Conservation (phyloP, 768 basidiomycete species). For the Russula virescens region DNA sequence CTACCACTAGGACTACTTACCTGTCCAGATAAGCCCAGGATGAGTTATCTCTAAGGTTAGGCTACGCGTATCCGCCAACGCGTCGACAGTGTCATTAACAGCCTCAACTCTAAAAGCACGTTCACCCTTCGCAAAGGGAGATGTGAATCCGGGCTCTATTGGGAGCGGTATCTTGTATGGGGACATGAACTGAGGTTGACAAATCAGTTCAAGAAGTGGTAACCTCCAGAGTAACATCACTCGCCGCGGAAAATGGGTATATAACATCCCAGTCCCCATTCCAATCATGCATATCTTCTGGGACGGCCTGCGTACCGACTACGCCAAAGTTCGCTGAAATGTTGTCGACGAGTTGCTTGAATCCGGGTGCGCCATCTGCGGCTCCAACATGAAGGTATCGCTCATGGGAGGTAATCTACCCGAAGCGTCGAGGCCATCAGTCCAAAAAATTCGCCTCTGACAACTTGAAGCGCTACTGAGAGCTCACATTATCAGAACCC, state of each 20-base stretch:
- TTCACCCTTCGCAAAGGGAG: constrained; percentile 27
- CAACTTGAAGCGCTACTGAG: background rate
- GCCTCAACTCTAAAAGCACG: constrained; percentile 50
- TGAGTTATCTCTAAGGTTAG: constrained; percentile 67
- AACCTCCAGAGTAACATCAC: constrained; percentile 21
- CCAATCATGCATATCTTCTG: constrained; percentile 62
- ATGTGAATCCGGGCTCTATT: constrained; percentile 33
- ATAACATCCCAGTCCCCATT: constrained; percentile 87
- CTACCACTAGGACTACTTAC: constrained; percentile 33
- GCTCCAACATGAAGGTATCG: constrained; percentile 75
- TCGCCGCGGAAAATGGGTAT: constrained; percentile 72
- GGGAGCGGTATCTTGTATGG: constrained; percentile 74
- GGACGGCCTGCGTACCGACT: constrained; percentile 35
- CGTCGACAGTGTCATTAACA: constrained; percentile 50
- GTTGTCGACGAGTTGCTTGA: constrained; percentile 51
- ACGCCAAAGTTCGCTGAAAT: constrained; percentile 59
- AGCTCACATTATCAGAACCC: constrained; percentile 77
- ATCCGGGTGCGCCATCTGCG: constrained; percentile 79
- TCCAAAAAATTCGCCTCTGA: constrained; percentile 7
- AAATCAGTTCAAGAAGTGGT: background rate
- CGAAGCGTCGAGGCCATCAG: background rate
- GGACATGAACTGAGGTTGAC: constrained; percentile 59
- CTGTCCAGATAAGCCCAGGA: constrained; percentile 84
- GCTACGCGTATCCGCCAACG: constrained; percentile 55
- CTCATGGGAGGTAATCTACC: constrained; percentile 63